phyloP scores from a whole-genome alignment of 495 filamentous ascomycete species.

The Melanomma pulvis-pyrius region DNA sequence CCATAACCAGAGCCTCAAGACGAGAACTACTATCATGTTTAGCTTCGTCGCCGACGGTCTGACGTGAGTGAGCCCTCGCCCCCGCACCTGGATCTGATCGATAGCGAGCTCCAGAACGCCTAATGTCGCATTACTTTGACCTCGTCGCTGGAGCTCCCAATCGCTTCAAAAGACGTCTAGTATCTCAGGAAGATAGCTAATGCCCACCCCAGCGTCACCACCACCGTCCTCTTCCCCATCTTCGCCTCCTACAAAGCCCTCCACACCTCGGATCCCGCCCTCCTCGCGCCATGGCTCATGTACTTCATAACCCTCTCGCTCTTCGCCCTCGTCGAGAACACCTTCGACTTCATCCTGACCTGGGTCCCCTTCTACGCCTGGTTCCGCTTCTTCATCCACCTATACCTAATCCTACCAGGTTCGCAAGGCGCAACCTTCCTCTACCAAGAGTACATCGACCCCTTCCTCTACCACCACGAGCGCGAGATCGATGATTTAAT shows the following conservation, averaged over 20 bases:
- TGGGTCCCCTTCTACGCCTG: constrained; percentile 96
- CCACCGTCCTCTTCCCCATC: constrained; percentile 91
- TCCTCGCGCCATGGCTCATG: constrained; percentile 98
- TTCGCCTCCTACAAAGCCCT: constrained; percentile 99
- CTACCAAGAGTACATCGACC: constrained; percentile 83
- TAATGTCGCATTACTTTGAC: not conserved
- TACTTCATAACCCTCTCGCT: constrained; percentile 95
- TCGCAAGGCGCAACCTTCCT: constrained; percentile 85
- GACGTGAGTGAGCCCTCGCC: constrained; percentile 32
- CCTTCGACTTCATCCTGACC: constrained; percentile 78
- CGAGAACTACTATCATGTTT: constrained; percentile 22
- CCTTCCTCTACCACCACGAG: constrained; percentile 87
- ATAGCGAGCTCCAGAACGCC: constrained; percentile 3
- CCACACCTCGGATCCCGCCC: constrained; percentile 84
- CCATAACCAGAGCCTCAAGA: not conserved
- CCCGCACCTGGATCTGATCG: constrained; percentile 6
- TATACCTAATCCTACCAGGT: constrained; percentile 97
- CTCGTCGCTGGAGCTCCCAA: constrained; percentile 16
- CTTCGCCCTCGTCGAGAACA: constrained; percentile 80
- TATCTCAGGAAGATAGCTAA: constrained; percentile 34
- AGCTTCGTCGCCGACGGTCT: constrained; percentile 36
- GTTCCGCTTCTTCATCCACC: constrained; percentile 81
- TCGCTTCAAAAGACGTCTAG: not conserved
- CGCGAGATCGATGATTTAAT: constrained; percentile 88
- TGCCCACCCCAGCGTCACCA: constrained; percentile 65